Evolutionary conservation across 148 eudicot genomes (phyloP).

Genomic region (Nyssa sinensis): DNA sequence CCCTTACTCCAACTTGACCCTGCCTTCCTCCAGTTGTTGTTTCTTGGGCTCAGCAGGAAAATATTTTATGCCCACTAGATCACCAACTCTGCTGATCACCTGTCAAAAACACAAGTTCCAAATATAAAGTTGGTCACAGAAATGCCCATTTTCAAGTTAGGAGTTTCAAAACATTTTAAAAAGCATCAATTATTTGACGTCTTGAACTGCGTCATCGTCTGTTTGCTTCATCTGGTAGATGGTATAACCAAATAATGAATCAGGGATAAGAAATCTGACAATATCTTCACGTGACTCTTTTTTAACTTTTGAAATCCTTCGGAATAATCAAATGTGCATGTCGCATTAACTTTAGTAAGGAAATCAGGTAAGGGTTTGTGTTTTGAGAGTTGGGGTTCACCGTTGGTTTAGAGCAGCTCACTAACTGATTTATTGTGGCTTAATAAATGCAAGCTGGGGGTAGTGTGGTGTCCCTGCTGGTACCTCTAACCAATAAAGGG

Average conservation of each 20-base stretch:
- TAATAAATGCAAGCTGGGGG: too few relatives aligned
- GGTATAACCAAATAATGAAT: background rate
- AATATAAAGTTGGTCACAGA: background rate
- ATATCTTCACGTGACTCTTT: too few relatives aligned
- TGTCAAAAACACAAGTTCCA: slow-evolving; percentile 9
- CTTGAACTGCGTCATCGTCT: background rate
- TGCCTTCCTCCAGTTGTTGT: slow-evolving; percentile 51
- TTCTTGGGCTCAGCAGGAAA: slow-evolving; percentile 92
- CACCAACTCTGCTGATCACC: slow-evolving; percentile 76
- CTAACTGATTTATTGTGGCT: too few relatives aligned
- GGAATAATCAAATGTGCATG: too few relatives aligned
- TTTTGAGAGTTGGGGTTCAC: too few relatives aligned
- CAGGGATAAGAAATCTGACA: background rate
- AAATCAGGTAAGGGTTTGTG: too few relatives aligned
- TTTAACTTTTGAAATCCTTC: too few relatives aligned
- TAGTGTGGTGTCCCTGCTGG: too few relatives aligned
- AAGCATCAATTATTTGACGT: background rate
- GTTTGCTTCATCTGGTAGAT: too few relatives aligned
- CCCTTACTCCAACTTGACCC: slow-evolving; percentile 47
- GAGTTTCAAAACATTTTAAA: background rate
- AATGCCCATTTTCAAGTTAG: background rate
- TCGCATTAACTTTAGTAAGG: too few relatives aligned
- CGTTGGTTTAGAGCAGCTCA: too few relatives aligned
- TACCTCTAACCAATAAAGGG: background rate
- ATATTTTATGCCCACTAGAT: slow-evolving; percentile 90